These are phyloP conservation scores for Leucogyrophana mollusca DNA, from an alignment of 768 basidiomycete species.

Conservation along the genomic window DNA sequence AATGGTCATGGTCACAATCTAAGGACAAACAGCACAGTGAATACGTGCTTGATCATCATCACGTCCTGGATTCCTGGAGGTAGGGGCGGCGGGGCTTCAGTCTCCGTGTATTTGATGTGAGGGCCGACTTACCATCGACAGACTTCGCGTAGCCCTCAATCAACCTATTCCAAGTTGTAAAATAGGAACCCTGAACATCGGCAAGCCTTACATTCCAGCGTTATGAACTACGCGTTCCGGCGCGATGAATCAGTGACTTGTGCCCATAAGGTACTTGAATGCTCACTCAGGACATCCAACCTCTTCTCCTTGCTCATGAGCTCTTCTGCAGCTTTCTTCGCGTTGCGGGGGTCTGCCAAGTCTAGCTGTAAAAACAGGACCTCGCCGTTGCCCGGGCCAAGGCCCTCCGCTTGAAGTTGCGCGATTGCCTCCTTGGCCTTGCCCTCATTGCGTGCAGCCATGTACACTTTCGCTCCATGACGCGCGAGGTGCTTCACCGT, in stretches of 20 bases:
- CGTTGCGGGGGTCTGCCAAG: constrained; percentile 44
- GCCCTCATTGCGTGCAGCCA: constrained; percentile 50
- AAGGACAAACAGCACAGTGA: background rate
- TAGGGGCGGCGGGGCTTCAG: background rate
- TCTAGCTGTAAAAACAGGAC: constrained; percentile 53
- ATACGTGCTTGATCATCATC: constrained; percentile 44
- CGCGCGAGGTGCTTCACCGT: constrained; percentile 53
- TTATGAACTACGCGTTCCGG: constrained; percentile 47
- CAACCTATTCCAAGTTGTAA: constrained; percentile 14
- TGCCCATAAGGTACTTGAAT: background rate
- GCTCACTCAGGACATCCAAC: constrained; percentile 56
- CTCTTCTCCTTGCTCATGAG: constrained; percentile 50
- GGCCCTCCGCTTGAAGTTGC: constrained; percentile 40
- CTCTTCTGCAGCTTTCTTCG: constrained; percentile 47
- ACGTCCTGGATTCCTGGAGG: constrained; percentile 35
- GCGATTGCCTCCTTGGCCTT: constrained; percentile 49
- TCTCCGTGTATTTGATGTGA: too few relatives aligned
- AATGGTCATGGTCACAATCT: constrained; percentile 11
- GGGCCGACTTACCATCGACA: constrained; percentile 23
- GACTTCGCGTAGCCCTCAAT: constrained; percentile 18
- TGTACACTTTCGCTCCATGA: constrained; percentile 58
- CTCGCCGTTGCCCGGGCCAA: constrained; percentile 43
- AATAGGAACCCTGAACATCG: background rate
- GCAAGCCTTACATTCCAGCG: constrained; percentile 42
- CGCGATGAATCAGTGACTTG: background rate